These are phyloP conservation scores for Penicillium riverlandense DNA, from an alignment of 495 filamentous ascomycete species.

Conservation along the genomic window DNA sequence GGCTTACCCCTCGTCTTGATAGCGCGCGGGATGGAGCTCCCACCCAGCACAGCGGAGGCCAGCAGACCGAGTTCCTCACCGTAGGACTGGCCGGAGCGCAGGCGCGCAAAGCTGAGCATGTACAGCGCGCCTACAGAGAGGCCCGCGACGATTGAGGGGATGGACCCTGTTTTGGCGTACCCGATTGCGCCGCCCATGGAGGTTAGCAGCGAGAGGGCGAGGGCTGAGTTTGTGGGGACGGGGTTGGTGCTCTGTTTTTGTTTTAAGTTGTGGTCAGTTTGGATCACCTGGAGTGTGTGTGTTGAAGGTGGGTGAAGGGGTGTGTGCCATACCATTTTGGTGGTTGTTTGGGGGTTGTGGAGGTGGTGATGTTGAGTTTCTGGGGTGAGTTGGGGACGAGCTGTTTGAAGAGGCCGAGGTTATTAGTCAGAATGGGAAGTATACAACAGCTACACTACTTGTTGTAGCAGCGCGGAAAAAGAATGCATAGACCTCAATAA, in stretches of 20 bases:
- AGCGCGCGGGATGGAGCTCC: constrained; percentile 75
- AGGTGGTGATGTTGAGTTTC: not conserved
- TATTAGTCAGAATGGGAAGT: too few relatives aligned
- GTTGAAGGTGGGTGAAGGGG: not conserved
- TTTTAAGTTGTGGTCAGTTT: not conserved
- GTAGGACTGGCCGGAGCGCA: constrained; percentile 49
- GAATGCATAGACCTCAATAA: too few relatives aligned
- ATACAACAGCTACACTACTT: too few relatives aligned
- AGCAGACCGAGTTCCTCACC: constrained; percentile 71
- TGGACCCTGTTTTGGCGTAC: constrained; percentile 72
- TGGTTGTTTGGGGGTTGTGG: not conserved
- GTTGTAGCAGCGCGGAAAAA: too few relatives aligned
- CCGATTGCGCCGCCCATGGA: constrained; percentile 81
- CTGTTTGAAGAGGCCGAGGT: not conserved
- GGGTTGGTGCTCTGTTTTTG: not conserved
- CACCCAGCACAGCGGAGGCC: constrained; percentile 75
- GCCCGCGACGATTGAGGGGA: constrained; percentile 81
- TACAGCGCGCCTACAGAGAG: constrained; percentile 63
- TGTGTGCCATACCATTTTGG: constrained; percentile 10
- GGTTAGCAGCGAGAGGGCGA: constrained; percentile 72
- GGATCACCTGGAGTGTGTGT: not conserved
- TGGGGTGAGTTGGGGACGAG: not conserved
- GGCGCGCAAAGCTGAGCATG: constrained; percentile 37
- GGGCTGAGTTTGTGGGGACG: constrained; percentile 44
- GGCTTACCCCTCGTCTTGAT: constrained; percentile 66